phyloP scores from a whole-genome alignment of 768 basidiomycete species.

The Lanmaoa pseudosensibilis region DNA sequence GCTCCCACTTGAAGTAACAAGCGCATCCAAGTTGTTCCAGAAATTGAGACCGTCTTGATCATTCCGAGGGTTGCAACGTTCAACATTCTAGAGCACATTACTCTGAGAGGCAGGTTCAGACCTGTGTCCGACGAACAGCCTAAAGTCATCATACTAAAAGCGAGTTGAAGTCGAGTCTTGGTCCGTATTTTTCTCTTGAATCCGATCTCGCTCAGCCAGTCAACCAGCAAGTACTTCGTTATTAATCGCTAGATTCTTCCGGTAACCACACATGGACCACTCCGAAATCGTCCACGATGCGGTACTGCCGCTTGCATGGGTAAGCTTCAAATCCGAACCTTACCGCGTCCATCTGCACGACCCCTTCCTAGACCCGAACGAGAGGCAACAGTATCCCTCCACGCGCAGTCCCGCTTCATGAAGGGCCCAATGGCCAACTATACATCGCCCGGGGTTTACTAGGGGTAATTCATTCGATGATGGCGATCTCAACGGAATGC shows the following conservation, averaged over 20 bases:
- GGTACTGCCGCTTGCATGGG: constrained; percentile 17
- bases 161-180: neutral
- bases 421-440: constrained; percentile 5
- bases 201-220: neutral
- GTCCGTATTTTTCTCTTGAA: neutral
- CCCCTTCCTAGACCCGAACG: constrained; percentile 8
- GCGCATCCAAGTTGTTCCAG: neutral
- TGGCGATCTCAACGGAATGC: neutral
- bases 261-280: constrained; percentile 3
- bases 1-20: neutral
- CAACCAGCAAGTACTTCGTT: neutral
- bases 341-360: neutral
- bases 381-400: constrained; percentile 23
- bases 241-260: too few relatives aligned
- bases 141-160: neutral
- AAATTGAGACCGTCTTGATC: neutral
- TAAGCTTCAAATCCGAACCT: neutral
- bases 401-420: constrained; percentile 13
- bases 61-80: constrained; percentile 8
- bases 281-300: neutral
- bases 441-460: constrained; percentile 23
- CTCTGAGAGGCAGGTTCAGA: neutral
- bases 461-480: constrained; percentile 3
- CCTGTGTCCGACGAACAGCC: neutral
- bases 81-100: neutral